Base-by-base conservation (phyloP, 2,329 filamentous ascomycete species). In the Penicillium sclerotigenum region DNA sequence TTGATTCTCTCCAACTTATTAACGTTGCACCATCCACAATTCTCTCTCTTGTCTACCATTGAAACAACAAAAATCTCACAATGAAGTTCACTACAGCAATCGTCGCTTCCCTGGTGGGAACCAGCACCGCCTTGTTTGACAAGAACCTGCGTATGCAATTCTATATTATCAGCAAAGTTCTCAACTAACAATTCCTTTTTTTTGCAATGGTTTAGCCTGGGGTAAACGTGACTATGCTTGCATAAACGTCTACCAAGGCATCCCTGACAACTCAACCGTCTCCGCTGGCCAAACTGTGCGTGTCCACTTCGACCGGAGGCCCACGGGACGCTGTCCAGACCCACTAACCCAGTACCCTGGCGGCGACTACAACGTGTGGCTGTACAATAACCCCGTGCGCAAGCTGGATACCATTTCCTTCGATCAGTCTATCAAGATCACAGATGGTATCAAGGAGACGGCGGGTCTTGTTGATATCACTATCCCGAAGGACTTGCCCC, bases 201-300 rank as follows among this genome's bases (percentile, higher is more conserved):
- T 41, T n/a, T 24, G 6, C 14, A 13, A 20, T 20, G 16, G 14
- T 49, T 16, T 34, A 72, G 69, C 69, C 1, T 72, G 69, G 69
- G 69, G 69, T 31, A 72, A 71, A 36, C 67, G 69, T 22, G 69
- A 72, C 48, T 72, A 71, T 53, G 22, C 63, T 54, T 71, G 69
- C 41, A 34, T 72, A 26, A 72, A 72, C 42, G 66, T 70, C 52
- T 68, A 61, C 61, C 69, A 71, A 41, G 69, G 69, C 37, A 65
- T 68, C 28, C 68, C 68, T 8, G 69, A 72, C 13, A 60, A 68
- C 57, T 64, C 69, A 3, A 68, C 69, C 13, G 54, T 72, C n/a
- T 52, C 60, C 2, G 49, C 64, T 3, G 68, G 66, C 18, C 59
- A 64, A 37, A 58, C 59, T 4, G 51, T 72, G 11, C 59, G 63